phyloP scores from a whole-genome alignment of 2,329 filamentous ascomycete species.

The Chaetomium strumarium region DNA sequence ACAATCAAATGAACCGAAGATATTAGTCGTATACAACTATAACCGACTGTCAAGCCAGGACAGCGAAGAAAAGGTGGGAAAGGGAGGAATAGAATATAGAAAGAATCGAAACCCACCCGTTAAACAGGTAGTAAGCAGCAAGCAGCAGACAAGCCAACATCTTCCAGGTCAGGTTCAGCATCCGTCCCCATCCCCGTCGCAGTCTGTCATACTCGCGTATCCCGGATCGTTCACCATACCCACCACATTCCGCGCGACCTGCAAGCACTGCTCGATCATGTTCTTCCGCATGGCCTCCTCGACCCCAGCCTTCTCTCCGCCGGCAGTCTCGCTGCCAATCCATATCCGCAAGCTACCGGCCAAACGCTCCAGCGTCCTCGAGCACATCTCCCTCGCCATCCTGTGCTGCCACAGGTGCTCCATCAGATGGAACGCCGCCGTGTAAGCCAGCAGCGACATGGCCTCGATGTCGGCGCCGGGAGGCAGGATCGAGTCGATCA shows the following conservation, averaged over 20 bases:
- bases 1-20: not conserved
- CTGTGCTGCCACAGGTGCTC: constrained; percentile 44
- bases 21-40: not conserved
- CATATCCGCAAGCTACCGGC: constrained; percentile 55
- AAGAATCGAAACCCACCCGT: too few species aligned
- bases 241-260: constrained; percentile 50
- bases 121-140: not conserved
- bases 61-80: not conserved
- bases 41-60: not conserved
- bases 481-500: constrained; percentile 46
- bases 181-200: constrained; percentile 1
- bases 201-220: constrained; percentile 51
- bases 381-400: constrained; percentile 42
- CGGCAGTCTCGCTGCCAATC: constrained; percentile 43
- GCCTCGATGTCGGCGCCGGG: constrained; percentile 31
- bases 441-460: constrained; percentile 54
- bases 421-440: constrained; percentile 54
- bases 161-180: not conserved
- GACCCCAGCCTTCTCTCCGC: constrained; percentile 48
- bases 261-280: constrained; percentile 51
- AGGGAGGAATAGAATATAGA: not conserved
- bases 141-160: not conserved
- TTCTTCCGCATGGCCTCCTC: constrained; percentile 44
- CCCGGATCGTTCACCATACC: constrained; percentile 57
- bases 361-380: constrained; percentile 48